Evolutionary conservation across 2,329 filamentous ascomycete genomes (phyloP), one percentile per base, ranked within the genome.

Genomic region (Diaporthe citrichinensis): DNA sequence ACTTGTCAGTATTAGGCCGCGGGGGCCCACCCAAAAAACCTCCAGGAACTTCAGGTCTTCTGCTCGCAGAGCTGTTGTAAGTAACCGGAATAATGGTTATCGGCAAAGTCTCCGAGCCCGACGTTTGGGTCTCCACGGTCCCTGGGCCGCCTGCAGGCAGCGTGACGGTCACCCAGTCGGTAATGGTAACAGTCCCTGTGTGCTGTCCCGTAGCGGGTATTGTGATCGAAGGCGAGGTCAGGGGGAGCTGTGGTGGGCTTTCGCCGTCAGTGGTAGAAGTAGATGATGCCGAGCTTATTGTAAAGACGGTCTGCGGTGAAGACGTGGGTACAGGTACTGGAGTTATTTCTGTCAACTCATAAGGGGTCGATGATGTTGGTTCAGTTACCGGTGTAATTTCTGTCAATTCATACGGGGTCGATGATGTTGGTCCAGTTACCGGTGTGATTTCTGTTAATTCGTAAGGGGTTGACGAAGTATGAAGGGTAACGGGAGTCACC

Each of bases 91-190:
- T 28, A 15, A 28, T 15, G 17, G 68, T 71, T 36, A 71, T 34
- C 10, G 68, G 53, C 39, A 72, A 20, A 9, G 46, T 53, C 31
- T 53, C 62, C 23, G 46, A 68, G 23, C 8, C 23, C 10, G 39
- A 10, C 8, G 10, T 44, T 44, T 62, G 59, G 9, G 59, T 44
- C 6, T 28, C 59, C 9, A 2, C 8, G 7, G n/a, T 17, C 10
- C 0, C 8, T 15, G 8, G 36, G 15, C 15, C 6, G 8, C 39
- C 12, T 61, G 36, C 7, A 15, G 15, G n/a, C 1, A 44, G 36
- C 39, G 39, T 62, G 15, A 68, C 31, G 14, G 62, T 68, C 6
- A 68, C 62, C 44, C 44, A 68, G 31, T 68, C 23, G 7, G 46
- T 68, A 44, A 39, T 53, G 23, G 31, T 53, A 3, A 25, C 8